Evolutionary conservation across 768 basidiomycete species (phyloP).

Genomic region (Xanthoconium stramineum): DNA sequence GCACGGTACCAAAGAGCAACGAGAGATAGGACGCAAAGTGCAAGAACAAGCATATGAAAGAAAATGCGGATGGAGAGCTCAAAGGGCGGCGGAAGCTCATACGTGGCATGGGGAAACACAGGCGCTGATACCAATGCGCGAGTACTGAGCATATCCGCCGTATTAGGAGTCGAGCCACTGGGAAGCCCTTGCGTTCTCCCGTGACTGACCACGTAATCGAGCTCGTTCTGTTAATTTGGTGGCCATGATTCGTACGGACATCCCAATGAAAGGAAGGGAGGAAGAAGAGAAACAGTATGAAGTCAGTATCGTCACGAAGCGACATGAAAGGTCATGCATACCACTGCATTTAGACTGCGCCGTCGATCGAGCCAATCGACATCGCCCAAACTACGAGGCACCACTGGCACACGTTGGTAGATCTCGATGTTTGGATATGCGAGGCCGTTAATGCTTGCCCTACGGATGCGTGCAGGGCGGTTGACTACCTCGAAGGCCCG

Average conservation of each 20-base stretch:
- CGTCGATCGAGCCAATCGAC: conserved; percentile 77
- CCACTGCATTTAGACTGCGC: conserved; percentile 67
- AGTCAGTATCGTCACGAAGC: conserved; percentile 22
- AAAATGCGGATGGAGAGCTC: conserved; percentile 46
- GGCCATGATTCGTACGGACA: conserved; percentile 2
- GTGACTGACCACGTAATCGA: conserved; percentile 66
- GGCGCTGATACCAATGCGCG: conserved; percentile 34
- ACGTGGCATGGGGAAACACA: conserved; percentile 19
- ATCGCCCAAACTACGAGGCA: conserved; percentile 60
- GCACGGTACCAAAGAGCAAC: conserved; percentile 57
- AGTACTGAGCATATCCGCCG: conserved; percentile 47
- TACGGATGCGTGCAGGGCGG: conserved; percentile 49
- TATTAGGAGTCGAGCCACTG: conserved; percentile 47
- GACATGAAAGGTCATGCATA: conserved; percentile 37
- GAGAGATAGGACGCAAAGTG: conserved; percentile 54
- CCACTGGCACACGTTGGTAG: conserved; percentile 42
- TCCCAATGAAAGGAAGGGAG: conserved; percentile 2
- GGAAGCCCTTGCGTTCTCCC: conserved; percentile 40
- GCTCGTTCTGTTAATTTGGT: conserved; percentile 53
- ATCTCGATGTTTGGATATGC: conserved; percentile 41
- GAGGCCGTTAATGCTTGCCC: conserved; percentile 45
- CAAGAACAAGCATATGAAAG: conserved; percentile 58
- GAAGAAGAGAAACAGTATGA: conserved; percentile 6
- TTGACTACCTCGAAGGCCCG: conserved; percentile 50
- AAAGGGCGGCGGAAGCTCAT: conserved; percentile 36